phyloP scores from a whole-genome alignment of 2,329 filamentous ascomycete genomes.

The Coniochaeta prunicola region DNA sequence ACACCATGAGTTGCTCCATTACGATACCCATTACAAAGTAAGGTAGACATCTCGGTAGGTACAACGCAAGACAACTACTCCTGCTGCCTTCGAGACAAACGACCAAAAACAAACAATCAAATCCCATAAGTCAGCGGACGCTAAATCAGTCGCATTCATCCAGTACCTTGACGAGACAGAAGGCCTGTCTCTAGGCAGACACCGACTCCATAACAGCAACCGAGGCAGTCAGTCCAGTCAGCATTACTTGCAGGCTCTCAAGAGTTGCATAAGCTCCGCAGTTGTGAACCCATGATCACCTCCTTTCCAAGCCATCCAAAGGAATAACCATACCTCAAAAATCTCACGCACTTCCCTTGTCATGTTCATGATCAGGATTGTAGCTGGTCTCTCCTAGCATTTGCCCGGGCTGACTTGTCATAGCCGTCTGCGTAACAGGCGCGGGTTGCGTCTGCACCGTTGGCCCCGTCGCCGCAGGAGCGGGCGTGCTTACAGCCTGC shows the following conservation, averaged over 20 bases:
- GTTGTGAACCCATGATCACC: background rate
- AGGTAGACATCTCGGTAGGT: background rate
- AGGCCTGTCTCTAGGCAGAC: background rate
- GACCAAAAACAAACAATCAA: background rate
- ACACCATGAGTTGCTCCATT: background rate
- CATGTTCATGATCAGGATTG: slow-evolving; percentile 51
- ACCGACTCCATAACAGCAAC: background rate
- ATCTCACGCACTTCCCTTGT: slow-evolving; percentile 21
- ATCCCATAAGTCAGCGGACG: background rate
- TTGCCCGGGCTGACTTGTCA: slow-evolving; percentile 42
- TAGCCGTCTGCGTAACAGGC: slow-evolving; percentile 47
- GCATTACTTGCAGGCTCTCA: background rate
- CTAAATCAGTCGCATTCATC: background rate
- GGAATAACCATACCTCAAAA: background rate
- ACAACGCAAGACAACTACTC: background rate
- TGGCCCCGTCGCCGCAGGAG: slow-evolving; percentile 39
- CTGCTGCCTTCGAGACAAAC: background rate
- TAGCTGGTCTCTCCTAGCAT: slow-evolving; percentile 66
- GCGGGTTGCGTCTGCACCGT: slow-evolving; percentile 51
- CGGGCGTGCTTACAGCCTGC: slow-evolving; percentile 16
- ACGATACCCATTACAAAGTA: background rate
- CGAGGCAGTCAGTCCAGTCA: background rate
- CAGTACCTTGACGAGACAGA: background rate
- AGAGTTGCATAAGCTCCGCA: background rate
- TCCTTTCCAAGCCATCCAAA: background rate